phyloP scores from a whole-genome alignment of 2,329 filamentous ascomycete genomes.

The Blastomyces emzantsi region DNA sequence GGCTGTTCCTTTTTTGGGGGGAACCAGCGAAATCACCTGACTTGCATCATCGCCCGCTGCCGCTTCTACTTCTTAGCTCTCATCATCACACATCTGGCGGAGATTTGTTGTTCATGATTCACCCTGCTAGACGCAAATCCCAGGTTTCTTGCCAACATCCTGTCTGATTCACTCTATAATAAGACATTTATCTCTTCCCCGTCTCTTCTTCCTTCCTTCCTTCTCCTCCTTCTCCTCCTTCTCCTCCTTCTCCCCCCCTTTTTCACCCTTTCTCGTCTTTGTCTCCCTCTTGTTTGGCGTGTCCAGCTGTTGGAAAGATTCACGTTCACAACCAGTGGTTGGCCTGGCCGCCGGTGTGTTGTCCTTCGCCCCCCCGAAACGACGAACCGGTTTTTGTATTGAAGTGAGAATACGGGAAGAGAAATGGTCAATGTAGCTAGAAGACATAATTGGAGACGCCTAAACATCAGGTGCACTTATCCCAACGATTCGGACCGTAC shows the following conservation, averaged over 20 bases:
- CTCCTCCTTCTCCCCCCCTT: background rate
- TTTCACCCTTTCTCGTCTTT: too few species aligned
- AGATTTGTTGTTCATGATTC: background rate
- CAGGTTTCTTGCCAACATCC: background rate
- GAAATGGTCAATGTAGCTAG: background rate
- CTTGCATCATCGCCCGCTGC: constrained; percentile 1
- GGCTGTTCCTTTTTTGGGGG: background rate
- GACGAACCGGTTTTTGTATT: background rate
- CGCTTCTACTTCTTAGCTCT: background rate
- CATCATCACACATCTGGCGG: background rate
- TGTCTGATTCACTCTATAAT: background rate
- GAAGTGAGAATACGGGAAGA: background rate
- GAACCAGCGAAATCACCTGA: background rate
- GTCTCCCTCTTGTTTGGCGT: background rate
- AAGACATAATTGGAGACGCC: background rate
- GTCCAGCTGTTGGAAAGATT: background rate
- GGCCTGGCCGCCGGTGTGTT: background rate
- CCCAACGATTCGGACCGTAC: background rate
- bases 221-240: background rate
- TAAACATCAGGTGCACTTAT: background rate
- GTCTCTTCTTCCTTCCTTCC: background rate
- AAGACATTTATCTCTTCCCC: background rate
- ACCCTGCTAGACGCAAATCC: background rate
- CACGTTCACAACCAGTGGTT: background rate
- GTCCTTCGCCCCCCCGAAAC: background rate